Percentiles rank a stretch among this genome's conserved stretches.
phyloP scores from a whole-genome alignment of 208 protist genomes.

The Leptomonas seymouri region DNA sequence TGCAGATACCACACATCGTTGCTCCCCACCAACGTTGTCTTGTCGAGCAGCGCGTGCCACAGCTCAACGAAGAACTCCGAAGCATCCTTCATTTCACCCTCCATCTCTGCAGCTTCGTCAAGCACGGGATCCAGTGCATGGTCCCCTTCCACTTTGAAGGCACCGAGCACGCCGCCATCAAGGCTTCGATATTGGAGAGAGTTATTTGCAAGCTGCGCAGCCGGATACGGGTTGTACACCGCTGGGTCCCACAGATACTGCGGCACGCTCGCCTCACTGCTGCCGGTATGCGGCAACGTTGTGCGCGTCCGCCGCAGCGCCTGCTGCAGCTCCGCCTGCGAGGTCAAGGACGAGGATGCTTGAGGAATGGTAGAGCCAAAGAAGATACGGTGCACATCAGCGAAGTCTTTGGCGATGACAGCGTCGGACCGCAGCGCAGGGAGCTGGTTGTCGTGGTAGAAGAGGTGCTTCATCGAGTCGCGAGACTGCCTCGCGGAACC shows the following conservation, averaged over 20 bases:
- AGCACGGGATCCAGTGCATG: slow-evolving; percentile 18
- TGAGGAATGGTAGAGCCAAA: slow-evolving; percentile 27
- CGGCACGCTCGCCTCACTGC: slow-evolving; percentile 52
- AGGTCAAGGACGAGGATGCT: slow-evolving; percentile 5
- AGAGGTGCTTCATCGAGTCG: slow-evolving; percentile 88
- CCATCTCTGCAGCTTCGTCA: slow-evolving; percentile 16
- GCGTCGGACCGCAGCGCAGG: slow-evolving; percentile 63
- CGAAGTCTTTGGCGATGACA: slow-evolving; percentile 72
- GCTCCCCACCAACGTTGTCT: slow-evolving; percentile 43
- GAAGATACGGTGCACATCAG: slow-evolving; percentile 59
- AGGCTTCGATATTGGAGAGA: background rate
- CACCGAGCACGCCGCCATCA: background rate
- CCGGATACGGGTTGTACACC: slow-evolving; percentile 86
- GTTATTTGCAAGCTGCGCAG: slow-evolving; percentile 25
- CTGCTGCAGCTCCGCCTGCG: slow-evolving; percentile 26
- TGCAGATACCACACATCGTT: slow-evolving; percentile 80
- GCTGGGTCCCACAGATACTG: slow-evolving; percentile 75
- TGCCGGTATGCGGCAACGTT: slow-evolving; percentile 69
- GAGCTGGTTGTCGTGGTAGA: slow-evolving; percentile 79
- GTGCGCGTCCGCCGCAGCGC: slow-evolving; percentile 49
- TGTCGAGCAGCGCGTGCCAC: slow-evolving; percentile 76
- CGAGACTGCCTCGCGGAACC: slow-evolving; percentile 80
- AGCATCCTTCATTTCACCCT: slow-evolving; percentile 11
- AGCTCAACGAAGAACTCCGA: slow-evolving; percentile 84
- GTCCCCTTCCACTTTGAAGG: slow-evolving; percentile 17